Evolutionary conservation across 768 basidiomycete genomes (phyloP), one percentile per base, ranked within the genome.

Genomic region (Rhodotorula taiwanensis): DNA sequence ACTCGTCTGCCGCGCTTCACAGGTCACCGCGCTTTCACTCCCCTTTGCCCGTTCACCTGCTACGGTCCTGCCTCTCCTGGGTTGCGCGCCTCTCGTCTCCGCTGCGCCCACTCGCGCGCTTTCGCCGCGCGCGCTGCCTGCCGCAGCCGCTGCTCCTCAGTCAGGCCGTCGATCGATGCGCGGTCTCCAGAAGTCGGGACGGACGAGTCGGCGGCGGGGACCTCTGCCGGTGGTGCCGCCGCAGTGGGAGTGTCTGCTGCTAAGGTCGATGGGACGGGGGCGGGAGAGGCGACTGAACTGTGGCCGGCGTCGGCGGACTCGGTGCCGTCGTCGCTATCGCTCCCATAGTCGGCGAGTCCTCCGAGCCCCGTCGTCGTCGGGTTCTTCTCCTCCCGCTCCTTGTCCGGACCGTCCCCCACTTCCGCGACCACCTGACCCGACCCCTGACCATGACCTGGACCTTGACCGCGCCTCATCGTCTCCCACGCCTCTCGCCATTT

Each of bases 361-460:
- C 36, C 36, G 36, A 39, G 36, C 42, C 28, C 11, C 39, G 9
- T 28, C 6, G 25, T n/a, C 54, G 43, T n/a, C 42, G 5, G 39
- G 10, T 5, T 45, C 60, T 7, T 33, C 31, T 0, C 48, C 48
- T 4, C 43, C 20, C 43, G 21, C 20, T 45, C 52, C 21, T 42
- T 53, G 28, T 52, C 54, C 28, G 58, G 54, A 43, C 63, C 67
- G n/a, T 64, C 64, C 48, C 15, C 67, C 25, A 25, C 67, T 43
- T 64, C 14, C 21, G 59, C 62, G 5, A 21, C 54, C 11, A 58
- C 20, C 43, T 31, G 41, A 10, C 59, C 44, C 2, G 14, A 36
- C n/a, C n/a, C n/a, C n/a, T n/a, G n/a, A n/a, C 51, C 31, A 31
- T 42, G 21, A 4, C 18, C 34, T 20, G 14, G 13, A 18, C 31